phyloP scores from a whole-genome alignment of 768 basidiomycete species.

The Lactarius quietus region DNA sequence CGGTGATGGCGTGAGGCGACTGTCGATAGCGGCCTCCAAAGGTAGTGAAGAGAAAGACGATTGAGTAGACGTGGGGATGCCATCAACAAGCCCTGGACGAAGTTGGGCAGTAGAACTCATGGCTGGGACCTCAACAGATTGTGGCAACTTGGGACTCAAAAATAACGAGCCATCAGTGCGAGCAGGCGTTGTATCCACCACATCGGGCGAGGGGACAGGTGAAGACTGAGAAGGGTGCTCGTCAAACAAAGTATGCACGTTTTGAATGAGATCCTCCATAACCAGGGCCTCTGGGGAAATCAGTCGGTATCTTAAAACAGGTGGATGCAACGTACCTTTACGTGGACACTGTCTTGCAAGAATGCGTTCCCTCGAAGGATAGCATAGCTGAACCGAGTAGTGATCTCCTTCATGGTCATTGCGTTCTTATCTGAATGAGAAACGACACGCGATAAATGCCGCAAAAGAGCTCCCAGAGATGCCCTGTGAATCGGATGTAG shows the following conservation, averaged over 20 bases:
- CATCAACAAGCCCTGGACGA: no score
- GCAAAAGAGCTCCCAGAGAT: slow-evolving; percentile 73
- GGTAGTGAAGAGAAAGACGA: neutral
- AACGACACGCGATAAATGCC: slow-evolving; percentile 76
- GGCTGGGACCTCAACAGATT: no score
- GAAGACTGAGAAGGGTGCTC: neutral
- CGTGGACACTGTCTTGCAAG: neutral
- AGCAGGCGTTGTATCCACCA: no score
- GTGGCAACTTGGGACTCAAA: no score
- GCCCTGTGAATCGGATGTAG: slow-evolving; percentile 81
- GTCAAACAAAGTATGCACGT: neutral
- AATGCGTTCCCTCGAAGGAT: neutral
- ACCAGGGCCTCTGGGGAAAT: neutral
- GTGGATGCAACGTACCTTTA: neutral
- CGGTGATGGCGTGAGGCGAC: neutral
- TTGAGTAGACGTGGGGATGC: neutral
- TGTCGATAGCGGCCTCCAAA: neutral
- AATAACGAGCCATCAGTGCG: no score
- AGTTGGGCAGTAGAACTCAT: no score
- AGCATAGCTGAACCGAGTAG: neutral
- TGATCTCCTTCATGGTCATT: slow-evolving; percentile 44
- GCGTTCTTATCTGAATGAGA: slow-evolving; percentile 74
- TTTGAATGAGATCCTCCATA: neutral
- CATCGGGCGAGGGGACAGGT: neutral
- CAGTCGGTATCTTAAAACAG: neutral